Evolutionary conservation across 257 asterid genomes (phyloP).

Genomic region (Misopates orontium): DNA sequence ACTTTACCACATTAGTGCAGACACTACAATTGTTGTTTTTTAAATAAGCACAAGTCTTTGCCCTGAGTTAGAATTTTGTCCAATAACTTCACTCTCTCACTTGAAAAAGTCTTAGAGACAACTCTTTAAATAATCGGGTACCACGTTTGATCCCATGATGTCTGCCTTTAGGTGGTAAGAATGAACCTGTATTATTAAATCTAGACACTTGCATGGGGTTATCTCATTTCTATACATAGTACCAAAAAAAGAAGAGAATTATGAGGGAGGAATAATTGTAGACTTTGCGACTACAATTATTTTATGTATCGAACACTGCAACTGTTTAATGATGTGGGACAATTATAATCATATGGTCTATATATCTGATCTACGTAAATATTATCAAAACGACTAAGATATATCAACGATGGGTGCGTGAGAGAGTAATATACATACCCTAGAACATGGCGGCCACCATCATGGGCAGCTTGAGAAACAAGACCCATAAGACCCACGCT

Average conservation of each 20-base stretch:
- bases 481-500: slow-evolving; percentile 99
- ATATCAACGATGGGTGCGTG: too few species aligned
- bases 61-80: slow-evolving; percentile 1
- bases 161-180: slow-evolving; percentile 51
- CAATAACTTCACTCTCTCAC: slow-evolving; percentile 13
- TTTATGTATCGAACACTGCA: too few species aligned
- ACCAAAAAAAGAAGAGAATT: slow-evolving; percentile 31
- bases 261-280: too few species aligned
- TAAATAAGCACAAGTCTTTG: too few species aligned
- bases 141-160: slow-evolving; percentile 64
- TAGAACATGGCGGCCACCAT: slow-evolving; percentile 98
- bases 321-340: too few species aligned
- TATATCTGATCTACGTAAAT: too few species aligned
- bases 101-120: slow-evolving; percentile 18
- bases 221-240: not conserved
- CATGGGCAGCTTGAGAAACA: slow-evolving; percentile 99
- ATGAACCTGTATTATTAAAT: slow-evolving; percentile 23
- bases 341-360: too few species aligned
- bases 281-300: too few species aligned
- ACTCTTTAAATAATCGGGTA: slow-evolving; percentile 18
- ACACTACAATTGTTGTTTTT: too few species aligned
- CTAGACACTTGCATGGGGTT: slow-evolving; percentile 26
- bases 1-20: too few species aligned
- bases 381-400: too few species aligned
- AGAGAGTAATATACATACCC: too few species aligned